Evolutionary conservation across 192 early-diverging fungal genomes (phyloP).

Genomic region (Thamnidium elegans): DNA sequence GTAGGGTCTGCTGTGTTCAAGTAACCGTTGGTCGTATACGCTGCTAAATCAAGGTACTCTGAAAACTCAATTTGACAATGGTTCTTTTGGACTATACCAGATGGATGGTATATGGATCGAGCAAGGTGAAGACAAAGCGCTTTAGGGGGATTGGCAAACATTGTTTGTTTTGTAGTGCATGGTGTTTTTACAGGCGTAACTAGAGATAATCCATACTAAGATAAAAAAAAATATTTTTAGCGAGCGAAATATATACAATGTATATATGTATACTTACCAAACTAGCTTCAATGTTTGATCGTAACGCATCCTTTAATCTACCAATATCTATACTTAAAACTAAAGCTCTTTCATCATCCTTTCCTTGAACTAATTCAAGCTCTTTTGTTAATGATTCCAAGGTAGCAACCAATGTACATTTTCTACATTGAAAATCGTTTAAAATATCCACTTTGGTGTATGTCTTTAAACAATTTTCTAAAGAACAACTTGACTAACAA

Average conservation of each 20-base stretch:
- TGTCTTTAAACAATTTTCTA: conserved; percentile 60
- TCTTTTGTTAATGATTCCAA: conserved; percentile 34
- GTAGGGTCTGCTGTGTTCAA: conserved; percentile 32
- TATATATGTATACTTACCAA: conserved; percentile 32
- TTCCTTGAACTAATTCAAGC: conserved; percentile 11
- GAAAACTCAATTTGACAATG: conserved; percentile 67
- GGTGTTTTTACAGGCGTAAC: conserved; percentile 26
- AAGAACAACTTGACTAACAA: conserved; percentile 45
- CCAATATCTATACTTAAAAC: conserved; percentile 34
- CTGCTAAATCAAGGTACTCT: conserved; percentile 71
- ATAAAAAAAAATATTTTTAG: background rate
- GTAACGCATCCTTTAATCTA: conserved; percentile 41
- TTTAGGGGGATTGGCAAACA: conserved; percentile 82
- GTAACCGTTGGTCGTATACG: conserved; percentile 70
- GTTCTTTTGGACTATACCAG: conserved; percentile 74
- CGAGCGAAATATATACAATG: too few species aligned
- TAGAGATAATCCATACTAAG: conserved; percentile 32
- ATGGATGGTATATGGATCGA: conserved; percentile 73
- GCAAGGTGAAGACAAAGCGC: conserved; percentile 85
- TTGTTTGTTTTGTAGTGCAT: conserved; percentile 71
- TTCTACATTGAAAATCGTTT: conserved; percentile 64
- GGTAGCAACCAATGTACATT: conserved; percentile 55
- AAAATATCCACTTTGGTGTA: conserved; percentile 67
- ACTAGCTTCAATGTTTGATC: conserved; percentile 39
- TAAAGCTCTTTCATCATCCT: conserved; percentile 16